Evolutionary conservation across 73 alveolate genomes (phyloP), one percentile per base, ranked within the genome.

Genomic region (Paramecium caudatum): DNA sequence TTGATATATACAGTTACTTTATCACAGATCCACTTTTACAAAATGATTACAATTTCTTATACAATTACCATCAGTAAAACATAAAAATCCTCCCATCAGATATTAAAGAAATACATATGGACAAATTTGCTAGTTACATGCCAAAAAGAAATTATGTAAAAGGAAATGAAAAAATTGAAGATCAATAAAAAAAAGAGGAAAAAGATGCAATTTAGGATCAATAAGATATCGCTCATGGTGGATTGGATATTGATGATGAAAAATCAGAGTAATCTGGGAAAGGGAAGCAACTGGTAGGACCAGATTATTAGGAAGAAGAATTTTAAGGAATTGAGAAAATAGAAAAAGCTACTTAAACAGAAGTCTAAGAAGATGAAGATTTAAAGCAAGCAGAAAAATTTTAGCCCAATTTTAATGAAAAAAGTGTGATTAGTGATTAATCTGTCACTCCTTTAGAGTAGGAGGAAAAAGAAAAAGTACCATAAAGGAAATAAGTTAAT

Each of bases 1-100:
- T 70, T 25, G 87, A 70, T 70, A 43, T 70, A 5, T 70, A 39
- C 30, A 70, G 87, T 37, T 70, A 70, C 45, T 70, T 39, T 70
- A 39, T 70, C 43, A 70, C 87, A n/a, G 87, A 70, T 39, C 87
- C 87, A 6, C 50, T 70, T 8, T 39, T 70, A 9, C 1, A 36
- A 43, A 70, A 70, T 39, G 87, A 70, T 70, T 70, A 70, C 17
- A 36, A 21, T 17, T 70, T 70, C 27, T 41, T 70, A 3, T 70
- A 39, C 46, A 21, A 36, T 36, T 70, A 70, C 19, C n/a, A 25
- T 70, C 43, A 70, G 33, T 16, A 33, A 12, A 39, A 25, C 50
- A 70, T 30, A 0, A 63, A 70, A 39, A 46, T 65, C 2, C 15
- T 65, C 23, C 83, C 83, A 2, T 65, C 63, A 0, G 87, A 70